Base-by-base conservation (phyloP, 148 eudicot species). In the Camellia granthamiana region DNA sequence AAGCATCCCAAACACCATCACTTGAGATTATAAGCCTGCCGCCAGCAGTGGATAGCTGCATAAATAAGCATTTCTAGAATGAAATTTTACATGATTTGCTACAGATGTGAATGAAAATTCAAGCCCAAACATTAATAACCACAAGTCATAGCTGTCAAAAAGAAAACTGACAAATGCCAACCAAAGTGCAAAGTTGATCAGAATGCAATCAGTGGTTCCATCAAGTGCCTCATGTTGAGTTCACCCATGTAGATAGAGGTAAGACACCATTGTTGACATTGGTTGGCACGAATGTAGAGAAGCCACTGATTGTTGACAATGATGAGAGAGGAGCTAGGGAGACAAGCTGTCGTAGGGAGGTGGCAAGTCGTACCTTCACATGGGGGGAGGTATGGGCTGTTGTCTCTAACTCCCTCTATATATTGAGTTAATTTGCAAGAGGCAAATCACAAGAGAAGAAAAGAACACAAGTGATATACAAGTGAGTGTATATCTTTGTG, bases 1-100 rank as follows among this genome's bases (percentile, higher is more conserved):
- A 76, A 74, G 94, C 95, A 88, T 96, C 99, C 99, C 99, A 96
- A 79, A 96, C 99, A 76, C 99, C 99, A 78, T 96, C 99, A 76
- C 99, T 96, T 59, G 93, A 87, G 68, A 96, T 74, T 58, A 96
- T 86, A 69, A 96, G 91, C 84, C 98, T 89, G 46, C 98, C 98
- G 86, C 99, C 99, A 80, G 87, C 83, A 79, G 89, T 83, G 13
- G 99, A 89, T 84, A 96, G 79, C 99, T 96, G 95, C 85, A 87
- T 42, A 81, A 54, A 54, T 72, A 58, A 65, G 5, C 68, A 83
- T 3, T 23, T 30, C 47, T 49, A 42, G 0, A 55, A 43, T 15
- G 42, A 16, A 49, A 8, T 3, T 38, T 46, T 3, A 49, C 51
- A 21, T 21, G 44, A 51, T 38, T 14, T 77, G 30, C 70, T 30